A percentile compares a stretch with the other conserved stretches of the same genome.
Conservation (phyloP, 495 filamentous ascomycete species). For the Talaromyces ruber region DNA sequence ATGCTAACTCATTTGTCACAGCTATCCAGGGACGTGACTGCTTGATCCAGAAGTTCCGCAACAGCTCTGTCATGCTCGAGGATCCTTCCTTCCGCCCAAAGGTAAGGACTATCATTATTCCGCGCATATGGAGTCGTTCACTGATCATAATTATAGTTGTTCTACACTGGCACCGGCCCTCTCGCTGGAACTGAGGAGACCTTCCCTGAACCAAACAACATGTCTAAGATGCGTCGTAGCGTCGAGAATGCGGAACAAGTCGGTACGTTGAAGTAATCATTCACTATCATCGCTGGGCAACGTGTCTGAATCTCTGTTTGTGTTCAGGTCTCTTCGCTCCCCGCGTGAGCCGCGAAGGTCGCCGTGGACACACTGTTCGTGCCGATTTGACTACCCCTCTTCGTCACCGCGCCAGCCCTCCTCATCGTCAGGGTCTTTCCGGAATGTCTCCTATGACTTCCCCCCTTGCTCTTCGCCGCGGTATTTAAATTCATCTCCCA, state of each 20-base stretch:
- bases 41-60: constrained; percentile 88
- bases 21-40: constrained; percentile 89
- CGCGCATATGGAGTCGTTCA: not conserved
- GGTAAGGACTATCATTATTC: constrained; percentile 33
- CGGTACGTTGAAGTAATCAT: constrained; percentile 42
- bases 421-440: not conserved
- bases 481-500: not conserved
- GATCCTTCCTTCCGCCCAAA: constrained; percentile 74
- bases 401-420: not conserved
- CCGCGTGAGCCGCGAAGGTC: constrained; percentile 60
- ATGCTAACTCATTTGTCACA: constrained; percentile 23
- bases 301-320: not conserved
- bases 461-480: not conserved
- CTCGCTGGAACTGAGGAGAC: constrained; percentile 51
- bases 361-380: constrained; percentile 51
- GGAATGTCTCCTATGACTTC: not conserved
- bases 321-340: constrained; percentile 60
- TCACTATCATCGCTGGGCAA: not conserved
- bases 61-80: constrained; percentile 91
- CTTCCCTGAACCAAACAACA: constrained; percentile 73
- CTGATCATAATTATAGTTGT: constrained; percentile 27
- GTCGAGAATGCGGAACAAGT: constrained; percentile 81
- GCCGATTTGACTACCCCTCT: not conserved
- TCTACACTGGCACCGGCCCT: constrained; percentile 34
- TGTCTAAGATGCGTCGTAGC: constrained; percentile 75